These are phyloP conservation scores for Pleurotus tuber-regium DNA, from an alignment of 768 basidiomycete species.

Conservation along the genomic window DNA sequence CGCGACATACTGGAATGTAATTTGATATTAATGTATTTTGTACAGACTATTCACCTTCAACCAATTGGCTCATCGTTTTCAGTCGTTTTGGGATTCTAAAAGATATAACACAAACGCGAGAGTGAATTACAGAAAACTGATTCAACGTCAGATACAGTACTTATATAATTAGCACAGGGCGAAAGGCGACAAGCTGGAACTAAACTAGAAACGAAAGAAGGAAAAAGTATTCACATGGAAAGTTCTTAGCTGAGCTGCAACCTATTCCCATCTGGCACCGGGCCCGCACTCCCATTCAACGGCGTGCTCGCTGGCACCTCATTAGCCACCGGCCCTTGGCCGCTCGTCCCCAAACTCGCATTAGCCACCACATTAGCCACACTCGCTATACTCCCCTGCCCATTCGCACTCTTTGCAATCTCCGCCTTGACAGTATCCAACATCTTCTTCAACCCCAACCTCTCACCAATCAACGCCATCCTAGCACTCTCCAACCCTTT, in stretches of 20 bases:
- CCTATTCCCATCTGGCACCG: constrained; percentile 52
- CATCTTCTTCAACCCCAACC: constrained; percentile 67
- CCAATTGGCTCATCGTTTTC: too few relatives aligned
- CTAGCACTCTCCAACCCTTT: constrained; percentile 80
- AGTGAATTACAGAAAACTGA: too few relatives aligned
- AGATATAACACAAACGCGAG: too few relatives aligned
- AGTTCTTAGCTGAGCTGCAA: constrained; percentile 42
- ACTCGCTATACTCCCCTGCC: constrained; percentile 34
- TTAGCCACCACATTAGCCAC: constrained; percentile 28
- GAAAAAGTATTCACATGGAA: neutral
- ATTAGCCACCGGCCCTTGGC: constrained; percentile 55
- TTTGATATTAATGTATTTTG: too few relatives aligned
- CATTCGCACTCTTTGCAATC: constrained; percentile 51
- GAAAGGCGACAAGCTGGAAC: too few relatives aligned
- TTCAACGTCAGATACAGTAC: too few relatives aligned
- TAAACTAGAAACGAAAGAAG: too few relatives aligned
- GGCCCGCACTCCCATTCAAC: constrained; percentile 53
- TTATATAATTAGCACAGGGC: too few relatives aligned
- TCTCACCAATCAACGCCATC: constrained; percentile 77
- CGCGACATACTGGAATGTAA: too few relatives aligned
- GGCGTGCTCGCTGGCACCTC: constrained; percentile 47
- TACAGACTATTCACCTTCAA: too few relatives aligned
- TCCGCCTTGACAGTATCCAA: constrained; percentile 67
- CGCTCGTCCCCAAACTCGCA: constrained; percentile 49
- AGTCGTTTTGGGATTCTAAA: too few relatives aligned